Evolutionary conservation across 208 protist genomes (phyloP).

Genomic region (Trypanosoma theileri): DNA sequence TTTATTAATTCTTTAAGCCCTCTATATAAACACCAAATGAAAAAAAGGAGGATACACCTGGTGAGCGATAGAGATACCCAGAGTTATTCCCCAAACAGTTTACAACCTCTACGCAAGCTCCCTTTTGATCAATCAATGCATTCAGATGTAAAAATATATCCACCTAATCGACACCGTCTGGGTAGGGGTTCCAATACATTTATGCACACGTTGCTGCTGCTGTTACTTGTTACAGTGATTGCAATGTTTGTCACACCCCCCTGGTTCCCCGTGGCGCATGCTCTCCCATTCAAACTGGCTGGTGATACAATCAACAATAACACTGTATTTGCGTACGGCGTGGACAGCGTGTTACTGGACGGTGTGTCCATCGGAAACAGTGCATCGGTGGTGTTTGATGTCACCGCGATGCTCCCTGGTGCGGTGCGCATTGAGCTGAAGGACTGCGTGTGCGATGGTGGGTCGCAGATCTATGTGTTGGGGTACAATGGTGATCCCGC

Average conservation of each 20-base stretch:
- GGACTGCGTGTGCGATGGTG: constrained; percentile 17
- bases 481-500: neutral
- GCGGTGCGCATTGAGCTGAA: constrained; percentile 6
- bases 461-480: constrained; percentile 22
- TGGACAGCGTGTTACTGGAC: constrained; percentile 15
- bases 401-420: constrained; percentile 21
- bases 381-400: constrained; percentile 19
- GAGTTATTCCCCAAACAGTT: too few species aligned
- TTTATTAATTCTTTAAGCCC: too few species aligned
- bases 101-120: neutral
- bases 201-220: neutral
- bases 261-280: constrained; percentile 3
- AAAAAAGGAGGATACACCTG: too few species aligned
- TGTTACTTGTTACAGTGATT: too few species aligned
- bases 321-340: constrained; percentile 8
- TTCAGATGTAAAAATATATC: neutral
- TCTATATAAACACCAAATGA: too few species aligned
- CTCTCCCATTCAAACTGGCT: constrained; percentile 10
- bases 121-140: neutral
- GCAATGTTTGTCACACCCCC: neutral
- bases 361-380: constrained; percentile 13
- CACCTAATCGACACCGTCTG: neutral
- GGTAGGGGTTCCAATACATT: neutral
- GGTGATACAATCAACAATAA: constrained; percentile 9
- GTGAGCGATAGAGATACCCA: too few species aligned